Conservation (phyloP, 306 rosid genomes). For the Canavalia ensiformis region DNA sequence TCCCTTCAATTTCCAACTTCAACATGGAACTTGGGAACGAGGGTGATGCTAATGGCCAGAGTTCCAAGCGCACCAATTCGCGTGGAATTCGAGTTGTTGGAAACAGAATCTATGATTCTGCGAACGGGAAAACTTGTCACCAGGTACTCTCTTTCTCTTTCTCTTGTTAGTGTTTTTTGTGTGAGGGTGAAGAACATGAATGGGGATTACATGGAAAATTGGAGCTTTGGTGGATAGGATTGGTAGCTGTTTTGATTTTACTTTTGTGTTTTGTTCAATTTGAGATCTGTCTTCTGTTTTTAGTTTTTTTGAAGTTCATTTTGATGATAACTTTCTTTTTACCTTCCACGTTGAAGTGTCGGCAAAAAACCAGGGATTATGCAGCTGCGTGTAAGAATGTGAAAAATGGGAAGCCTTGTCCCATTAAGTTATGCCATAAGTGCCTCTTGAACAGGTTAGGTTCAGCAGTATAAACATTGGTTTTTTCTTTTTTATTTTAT, state of each 20-base stretch:
- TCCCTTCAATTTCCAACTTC: background rate
- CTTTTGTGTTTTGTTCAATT: background rate
- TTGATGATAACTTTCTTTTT: constrained; percentile 6
- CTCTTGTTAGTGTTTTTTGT: background rate
- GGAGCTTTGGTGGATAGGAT: background rate
- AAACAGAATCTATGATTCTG: constrained; percentile 66
- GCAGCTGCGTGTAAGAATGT: constrained; percentile 63
- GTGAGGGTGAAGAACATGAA: background rate
- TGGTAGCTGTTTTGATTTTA: background rate
- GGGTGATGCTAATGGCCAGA: background rate
- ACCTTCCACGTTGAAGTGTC: constrained; percentile 60
- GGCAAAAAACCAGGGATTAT: constrained; percentile 75
- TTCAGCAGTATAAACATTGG: background rate
- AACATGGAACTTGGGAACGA: background rate
- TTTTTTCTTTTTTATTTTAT: background rate
- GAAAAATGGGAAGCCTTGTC: constrained; percentile 59
- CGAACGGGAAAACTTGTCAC: constrained; percentile 69
- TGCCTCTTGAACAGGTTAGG: constrained; percentile 83
- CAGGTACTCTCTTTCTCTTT: constrained; percentile 55
- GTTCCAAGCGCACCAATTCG: constrained; percentile 48
- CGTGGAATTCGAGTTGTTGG: constrained; percentile 59
- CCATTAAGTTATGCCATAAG: constrained; percentile 62
- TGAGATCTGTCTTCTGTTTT: background rate
- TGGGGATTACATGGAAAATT: background rate
- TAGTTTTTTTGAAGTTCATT: background rate